Evolutionary conservation across 345 rosid species (phyloP), one percentile per base, ranked within the genome.

Genomic region (Boechera divaricarpa): DNA sequence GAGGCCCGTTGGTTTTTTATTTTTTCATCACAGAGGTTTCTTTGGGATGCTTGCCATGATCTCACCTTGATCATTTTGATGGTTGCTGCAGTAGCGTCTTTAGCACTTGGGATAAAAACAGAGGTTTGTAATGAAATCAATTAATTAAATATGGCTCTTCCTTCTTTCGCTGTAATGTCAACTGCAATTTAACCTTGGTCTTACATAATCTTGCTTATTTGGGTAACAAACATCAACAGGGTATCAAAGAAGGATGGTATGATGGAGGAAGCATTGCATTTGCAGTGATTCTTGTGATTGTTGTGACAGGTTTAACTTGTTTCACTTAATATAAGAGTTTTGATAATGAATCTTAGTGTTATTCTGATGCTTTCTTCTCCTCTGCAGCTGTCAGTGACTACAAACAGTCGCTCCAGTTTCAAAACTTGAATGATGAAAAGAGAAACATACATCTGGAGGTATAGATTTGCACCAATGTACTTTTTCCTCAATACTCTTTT

Each of bases 261-360:
- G 99, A 96, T 83, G 99, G 99, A 38, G 99, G 90, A 41, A 96
- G 99, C 89, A 96, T 96, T 77, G 89, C 91, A 63, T 88, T 96
- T 81, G 99, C 99, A 12, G 99, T 96, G 74, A 63, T 87, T 58
- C 93, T 96, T 55, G 99, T 96, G 75, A 76, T 96, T 77, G 81
- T 89, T 69, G 97, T 95, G 78, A 95, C 99, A 80, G 99, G 99
- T 95, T 21, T 44, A 44, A 53, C 26, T 10, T 66, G 4, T 58
- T 78, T 32, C 51, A 59, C 7, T 59, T 2, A 26, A 15, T 44
- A 5, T 26, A 48, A 75, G 33, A 57, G 42, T 56, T 29, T 33
- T 21, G 33, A 56, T 11, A 39, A 45, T 45, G 47, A 13, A 56
- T 8, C 8, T 26, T 61, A 42, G 35, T 67, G 38, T 4, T 28